Base-by-base conservation (phyloP, 108 stramenopile species). In the Skeletonema potamos region DNA sequence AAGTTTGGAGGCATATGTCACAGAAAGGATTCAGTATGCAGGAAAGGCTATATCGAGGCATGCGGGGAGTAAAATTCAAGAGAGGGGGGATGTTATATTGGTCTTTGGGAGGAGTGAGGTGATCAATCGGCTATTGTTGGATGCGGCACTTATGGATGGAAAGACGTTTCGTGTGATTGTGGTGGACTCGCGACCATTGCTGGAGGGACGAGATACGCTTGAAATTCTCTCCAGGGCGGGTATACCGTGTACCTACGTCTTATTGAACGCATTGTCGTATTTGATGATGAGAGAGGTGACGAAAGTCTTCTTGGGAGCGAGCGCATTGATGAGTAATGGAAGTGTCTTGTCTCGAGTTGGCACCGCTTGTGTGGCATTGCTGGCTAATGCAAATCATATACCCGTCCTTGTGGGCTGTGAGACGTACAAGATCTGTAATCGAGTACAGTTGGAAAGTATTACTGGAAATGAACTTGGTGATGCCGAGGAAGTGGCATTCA, bases 401-500 rank as follows among this genome's bases (percentile, higher is more conserved):
- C 98, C 99, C 7, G 97, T 98, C 6, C 82, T 99, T 57, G 94
- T 99, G 24, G 96, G 94, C 62, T 95, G 97, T 69, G 99, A 99
- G 89, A 94, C 97, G 7, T 99, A 99, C 92, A 99, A 99, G 82
- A 98, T 99, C 68, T 96, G 92, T 56, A 97, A 98, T 61, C 85
- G 91, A 29, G 96, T 99, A 0, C 98, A 98, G 68, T 77, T 99
- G 41, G 99, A 99, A 70, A 86, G 88, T 48, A 96, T 99, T 56
- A 96, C 95, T 0, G 81, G 85, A 56, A 99, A 99, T 74, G 99
- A 99, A 82, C 82, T 98, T 44, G 98, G 97, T 12, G 82, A 97
- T 82, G 95, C 97, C 11, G 90, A 79, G 24, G 92, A 89, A 15
- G 76, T 97, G 32, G 63, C 82, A 29, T 73, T 30, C 46, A 74